These are phyloP conservation scores for Serendipita sp. DNA, from an alignment of 768 basidiomycete genomes.

Conservation along the genomic window DNA sequence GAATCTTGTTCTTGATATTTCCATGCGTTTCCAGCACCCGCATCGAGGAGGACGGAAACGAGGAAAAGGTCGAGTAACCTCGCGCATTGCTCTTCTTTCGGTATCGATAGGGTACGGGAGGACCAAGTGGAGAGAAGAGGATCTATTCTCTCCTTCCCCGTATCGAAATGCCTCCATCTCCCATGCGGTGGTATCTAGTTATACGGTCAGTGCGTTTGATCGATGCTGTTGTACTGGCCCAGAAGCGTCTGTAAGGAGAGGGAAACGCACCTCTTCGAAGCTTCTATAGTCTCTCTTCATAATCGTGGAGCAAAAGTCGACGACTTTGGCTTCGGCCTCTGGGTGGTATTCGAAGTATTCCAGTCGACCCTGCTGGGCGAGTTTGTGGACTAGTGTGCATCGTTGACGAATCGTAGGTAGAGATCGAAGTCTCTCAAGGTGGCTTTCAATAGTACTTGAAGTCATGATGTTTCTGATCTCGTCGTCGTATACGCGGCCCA, in stretches of 20 bases:
- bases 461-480: too few relatives aligned
- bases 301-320: slow-evolving; percentile 56
- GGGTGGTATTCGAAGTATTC: slow-evolving; percentile 79
- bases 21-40: slow-evolving; percentile 81
- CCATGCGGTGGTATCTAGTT: slow-evolving; percentile 71
- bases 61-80: slow-evolving; percentile 78
- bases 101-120: slow-evolving; percentile 23
- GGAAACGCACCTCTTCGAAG: neutral
- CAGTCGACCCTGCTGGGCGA: slow-evolving; percentile 58
- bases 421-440: slow-evolving; percentile 38
- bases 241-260: neutral
- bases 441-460: neutral
- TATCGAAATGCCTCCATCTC: slow-evolving; percentile 78
- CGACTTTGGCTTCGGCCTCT: slow-evolving; percentile 51
- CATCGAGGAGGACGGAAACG: slow-evolving; percentile 85
- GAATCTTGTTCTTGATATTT: slow-evolving; percentile 42
- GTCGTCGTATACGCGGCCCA: too few relatives aligned
- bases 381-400: slow-evolving; percentile 59
- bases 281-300: slow-evolving; percentile 42
- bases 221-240: neutral
- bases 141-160: slow-evolving; percentile 44
- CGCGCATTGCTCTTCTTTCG: slow-evolving; percentile 35
- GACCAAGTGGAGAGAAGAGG: slow-evolving; percentile 44
- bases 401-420: slow-evolving; percentile 82
- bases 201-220: too few relatives aligned